Evolutionary conservation across 2,329 filamentous ascomycete genomes (phyloP).

Genomic region (Biscogniauxia sp.): DNA sequence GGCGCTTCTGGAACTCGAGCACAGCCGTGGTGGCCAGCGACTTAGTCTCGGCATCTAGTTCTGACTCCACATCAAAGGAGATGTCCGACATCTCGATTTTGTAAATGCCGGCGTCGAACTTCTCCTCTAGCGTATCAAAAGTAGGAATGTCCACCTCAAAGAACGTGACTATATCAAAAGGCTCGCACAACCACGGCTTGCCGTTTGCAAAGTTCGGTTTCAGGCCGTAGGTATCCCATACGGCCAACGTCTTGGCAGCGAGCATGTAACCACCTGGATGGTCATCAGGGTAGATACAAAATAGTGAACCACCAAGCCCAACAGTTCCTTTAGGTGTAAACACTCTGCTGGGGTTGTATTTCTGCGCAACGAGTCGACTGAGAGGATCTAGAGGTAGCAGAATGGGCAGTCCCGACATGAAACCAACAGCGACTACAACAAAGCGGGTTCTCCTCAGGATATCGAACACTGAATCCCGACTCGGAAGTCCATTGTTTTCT

Average conservation of each 20-base stretch:
- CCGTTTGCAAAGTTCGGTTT: slow-evolving; percentile 29
- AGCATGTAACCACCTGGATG: slow-evolving; percentile 41
- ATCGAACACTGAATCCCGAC: slow-evolving; percentile 32
- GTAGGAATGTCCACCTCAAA: slow-evolving; percentile 30
- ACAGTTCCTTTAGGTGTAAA: slow-evolving; percentile 38
- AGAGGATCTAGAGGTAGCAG: slow-evolving; percentile 29
- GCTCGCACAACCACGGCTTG: slow-evolving; percentile 37
- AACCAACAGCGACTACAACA: slow-evolving; percentile 35
- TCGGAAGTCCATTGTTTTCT: slow-evolving; percentile 35
- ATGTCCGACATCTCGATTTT: slow-evolving; percentile 10
- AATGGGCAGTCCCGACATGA: slow-evolving; percentile 37
- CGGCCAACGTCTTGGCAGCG: slow-evolving; percentile 31
- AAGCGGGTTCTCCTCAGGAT: slow-evolving; percentile 32
- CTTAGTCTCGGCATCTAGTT: too few relatives aligned
- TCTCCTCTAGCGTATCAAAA: slow-evolving; percentile 22
- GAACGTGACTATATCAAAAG: slow-evolving; percentile 36
- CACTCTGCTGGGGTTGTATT: slow-evolving; percentile 35
- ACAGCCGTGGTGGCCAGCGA: too few relatives aligned
- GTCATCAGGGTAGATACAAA: slow-evolving; percentile 38
- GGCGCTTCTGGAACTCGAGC: too few relatives aligned
- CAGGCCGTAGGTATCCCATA: slow-evolving; percentile 35
- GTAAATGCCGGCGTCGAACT: slow-evolving; percentile 33
- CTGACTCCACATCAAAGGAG: too few relatives aligned
- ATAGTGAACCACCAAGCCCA: slow-evolving; percentile 35
- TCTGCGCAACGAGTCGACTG: slow-evolving; percentile 22